Percentiles rank a stretch among this genome's conserved stretches.
phyloP scores from a whole-genome alignment of 495 filamentous ascomycete species.

The Penicillium bovifimosum region DNA sequence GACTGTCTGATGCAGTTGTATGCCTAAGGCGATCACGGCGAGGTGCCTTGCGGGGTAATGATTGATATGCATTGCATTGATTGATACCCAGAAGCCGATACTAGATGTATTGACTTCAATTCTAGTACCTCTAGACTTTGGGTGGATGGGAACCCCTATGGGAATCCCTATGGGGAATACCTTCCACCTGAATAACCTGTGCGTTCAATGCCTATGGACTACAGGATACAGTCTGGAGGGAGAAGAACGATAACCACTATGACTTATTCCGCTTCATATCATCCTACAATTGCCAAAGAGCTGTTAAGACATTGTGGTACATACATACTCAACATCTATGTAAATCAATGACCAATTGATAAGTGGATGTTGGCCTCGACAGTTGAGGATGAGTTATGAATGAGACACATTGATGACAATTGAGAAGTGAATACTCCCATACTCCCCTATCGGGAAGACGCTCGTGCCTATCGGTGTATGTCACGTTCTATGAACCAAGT shows the following conservation, averaged over 20 bases:
- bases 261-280: conserved; percentile 49
- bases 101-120: too few relatives aligned
- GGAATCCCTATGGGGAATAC: too few relatives aligned
- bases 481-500: too few relatives aligned
- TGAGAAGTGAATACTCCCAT: too few relatives aligned
- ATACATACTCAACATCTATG: conserved; percentile 11
- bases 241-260: conserved; percentile 51
- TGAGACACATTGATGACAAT: too few relatives aligned
- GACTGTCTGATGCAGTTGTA: conserved; percentile 47
- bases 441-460: too few relatives aligned
- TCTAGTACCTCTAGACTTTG: too few relatives aligned
- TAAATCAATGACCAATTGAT: neutral
- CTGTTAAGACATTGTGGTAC: conserved; percentile 43
- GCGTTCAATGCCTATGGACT: conserved; percentile 40
- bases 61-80: neutral
- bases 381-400: too few relatives aligned
- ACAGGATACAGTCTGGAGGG: conserved; percentile 66
- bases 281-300: conserved; percentile 35
- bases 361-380: neutral
- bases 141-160: too few relatives aligned
- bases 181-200: conserved; percentile 63
- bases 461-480: too few relatives aligned
- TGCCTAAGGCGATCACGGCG: conserved; percentile 63
- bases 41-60: conserved; percentile 42
- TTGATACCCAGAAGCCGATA: neutral